These are phyloP conservation scores for Verticillium klebahnii DNA, from an alignment of 2,329 filamentous ascomycete species.

Conservation along the genomic window DNA sequence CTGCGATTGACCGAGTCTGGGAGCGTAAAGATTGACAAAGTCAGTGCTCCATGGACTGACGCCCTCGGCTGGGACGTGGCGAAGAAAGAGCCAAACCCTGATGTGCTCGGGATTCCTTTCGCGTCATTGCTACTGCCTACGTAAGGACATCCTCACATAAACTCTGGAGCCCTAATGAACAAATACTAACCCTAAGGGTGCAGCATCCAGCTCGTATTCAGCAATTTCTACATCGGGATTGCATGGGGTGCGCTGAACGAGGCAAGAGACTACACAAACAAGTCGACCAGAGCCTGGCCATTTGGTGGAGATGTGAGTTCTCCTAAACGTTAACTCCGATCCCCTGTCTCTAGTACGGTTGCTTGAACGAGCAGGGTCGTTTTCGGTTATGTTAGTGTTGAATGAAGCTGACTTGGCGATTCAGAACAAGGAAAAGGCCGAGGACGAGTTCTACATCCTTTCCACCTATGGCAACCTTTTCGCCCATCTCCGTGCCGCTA, in stretches of 20 bases:
- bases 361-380: no score
- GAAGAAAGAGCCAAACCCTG: conserved; percentile 42
- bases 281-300: conserved; percentile 57
- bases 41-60: conserved; percentile 53
- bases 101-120: conserved; percentile 37
- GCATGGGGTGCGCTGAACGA: conserved; percentile 52
- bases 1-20: conserved; percentile 61
- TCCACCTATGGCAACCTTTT: conserved; percentile 60
- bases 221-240: conserved; percentile 62
- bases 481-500: conserved; percentile 56
- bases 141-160: conserved; percentile 21
- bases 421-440: conserved; percentile 48
- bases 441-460: conserved; percentile 52
- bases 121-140: conserved; percentile 55
- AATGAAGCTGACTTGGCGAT: neutral
- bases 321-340: accelerated
- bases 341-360: no score
- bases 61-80: conserved; percentile 55
- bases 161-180: accelerated
- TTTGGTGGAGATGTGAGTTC: conserved; percentile 52
- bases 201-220: conserved; percentile 61
- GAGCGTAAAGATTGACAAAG: conserved; percentile 54
- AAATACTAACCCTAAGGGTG: neutral
- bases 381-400: no score
- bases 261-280: conserved; percentile 51